phyloP scores from a whole-genome alignment of 306 rosid species.

The Vigna hirtella region DNA sequence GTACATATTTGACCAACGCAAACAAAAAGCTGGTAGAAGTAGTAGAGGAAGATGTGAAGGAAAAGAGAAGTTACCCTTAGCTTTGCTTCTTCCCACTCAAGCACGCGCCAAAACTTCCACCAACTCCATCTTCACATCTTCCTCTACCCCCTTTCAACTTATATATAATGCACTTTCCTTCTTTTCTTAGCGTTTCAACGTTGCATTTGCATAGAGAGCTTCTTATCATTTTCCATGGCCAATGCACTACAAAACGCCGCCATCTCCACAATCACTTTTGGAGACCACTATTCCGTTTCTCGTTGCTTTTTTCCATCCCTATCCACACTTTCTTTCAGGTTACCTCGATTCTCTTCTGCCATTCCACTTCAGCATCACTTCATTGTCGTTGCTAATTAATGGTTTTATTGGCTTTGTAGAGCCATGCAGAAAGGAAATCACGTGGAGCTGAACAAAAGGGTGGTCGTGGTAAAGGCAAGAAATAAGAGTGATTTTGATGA shows the following conservation, averaged over 20 bases:
- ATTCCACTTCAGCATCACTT: not conserved
- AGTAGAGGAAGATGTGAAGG: not conserved
- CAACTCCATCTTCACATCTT: slow-evolving; percentile 10
- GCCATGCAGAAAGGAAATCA: slow-evolving; percentile 43
- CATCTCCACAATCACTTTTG: slow-evolving; percentile 15
- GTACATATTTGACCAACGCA: not conserved
- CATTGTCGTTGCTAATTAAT: not conserved
- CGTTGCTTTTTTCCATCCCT: not conserved
- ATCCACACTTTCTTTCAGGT: slow-evolving; percentile 22
- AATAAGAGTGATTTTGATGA: slow-evolving; percentile 45
- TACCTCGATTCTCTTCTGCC: not conserved
- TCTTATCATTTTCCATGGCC: slow-evolving; percentile 36
- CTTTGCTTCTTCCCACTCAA: slow-evolving; percentile 12
- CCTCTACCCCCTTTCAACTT: not conserved
- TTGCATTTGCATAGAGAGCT: not conserved
- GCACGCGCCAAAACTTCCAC: slow-evolving; percentile 27
- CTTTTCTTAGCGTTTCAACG: not conserved
- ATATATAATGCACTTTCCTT: not conserved
- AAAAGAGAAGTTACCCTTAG: not conserved
- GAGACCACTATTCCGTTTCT: not conserved
- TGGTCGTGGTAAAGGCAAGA: slow-evolving; percentile 47
- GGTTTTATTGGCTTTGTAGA: not conserved
- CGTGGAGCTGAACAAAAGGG: slow-evolving; percentile 6
- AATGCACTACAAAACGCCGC: slow-evolving; percentile 26
- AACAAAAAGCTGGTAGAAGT: too few relatives aligned